Percentiles rank a stretch among this genome's conserved stretches.
These are phyloP conservation scores for Ceratobasidium sp. DNA, from an alignment of 1,284 basidiomycete species.

Conservation along the genomic window DNA sequence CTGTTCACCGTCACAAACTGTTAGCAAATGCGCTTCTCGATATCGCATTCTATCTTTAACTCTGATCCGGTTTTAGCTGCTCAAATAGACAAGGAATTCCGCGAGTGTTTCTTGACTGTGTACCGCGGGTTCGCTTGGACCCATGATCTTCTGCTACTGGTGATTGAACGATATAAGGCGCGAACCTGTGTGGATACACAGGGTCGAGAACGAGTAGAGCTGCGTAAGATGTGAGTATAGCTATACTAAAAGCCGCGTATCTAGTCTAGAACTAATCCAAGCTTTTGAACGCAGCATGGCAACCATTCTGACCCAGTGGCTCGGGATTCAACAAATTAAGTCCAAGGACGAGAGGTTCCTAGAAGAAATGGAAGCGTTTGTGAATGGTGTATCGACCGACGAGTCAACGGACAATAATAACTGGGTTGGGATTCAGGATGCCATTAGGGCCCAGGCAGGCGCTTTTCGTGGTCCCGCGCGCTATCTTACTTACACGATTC, in stretches of 20 bases:
- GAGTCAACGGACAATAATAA: not conserved
- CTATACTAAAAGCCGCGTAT: not conserved
- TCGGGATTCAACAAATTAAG: constrained; percentile 25
- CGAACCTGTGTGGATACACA: not conserved
- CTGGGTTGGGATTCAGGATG: not conserved
- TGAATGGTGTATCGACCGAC: not conserved
- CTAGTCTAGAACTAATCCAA: not conserved
- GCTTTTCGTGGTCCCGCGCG: not conserved
- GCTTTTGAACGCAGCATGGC: not conserved
- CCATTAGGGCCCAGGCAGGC: constrained; percentile 10
- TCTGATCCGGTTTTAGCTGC: not conserved
- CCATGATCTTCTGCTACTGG: constrained; percentile 19
- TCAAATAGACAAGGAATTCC: constrained; percentile 35
- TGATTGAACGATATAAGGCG: constrained; percentile 28
- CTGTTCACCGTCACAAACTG: not conserved
- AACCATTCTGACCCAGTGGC: constrained; percentile 28
- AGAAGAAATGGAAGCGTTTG: constrained; percentile 27
- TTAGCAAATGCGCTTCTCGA: not conserved
- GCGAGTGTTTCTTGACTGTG: constrained; percentile 34
- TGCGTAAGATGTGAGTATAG: constrained; percentile 21
- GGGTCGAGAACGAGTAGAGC: not conserved
- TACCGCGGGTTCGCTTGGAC: constrained; percentile 37
- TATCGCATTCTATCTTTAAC: not conserved
- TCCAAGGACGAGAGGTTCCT: constrained; percentile 19
- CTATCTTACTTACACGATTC: no score